These are phyloP conservation scores for Apophysomyces trapeziformis DNA, from an alignment of 371 early-diverging fungal genomes.

Conservation along the genomic window DNA sequence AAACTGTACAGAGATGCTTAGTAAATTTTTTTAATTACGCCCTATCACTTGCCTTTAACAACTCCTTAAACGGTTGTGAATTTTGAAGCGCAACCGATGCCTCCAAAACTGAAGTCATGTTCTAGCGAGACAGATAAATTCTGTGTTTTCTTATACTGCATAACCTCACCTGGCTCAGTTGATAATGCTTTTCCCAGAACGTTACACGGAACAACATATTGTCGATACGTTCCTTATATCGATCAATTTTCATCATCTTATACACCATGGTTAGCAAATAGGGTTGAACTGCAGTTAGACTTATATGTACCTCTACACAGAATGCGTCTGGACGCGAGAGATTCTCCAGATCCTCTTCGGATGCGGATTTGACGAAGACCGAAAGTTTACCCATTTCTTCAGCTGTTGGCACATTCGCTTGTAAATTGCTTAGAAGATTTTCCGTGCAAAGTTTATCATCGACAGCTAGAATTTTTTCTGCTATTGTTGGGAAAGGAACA, in stretches of 20 bases:
- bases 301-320: conserved; percentile 74
- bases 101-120: conserved; percentile 52
- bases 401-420: conserved; percentile 68
- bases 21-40: not conserved
- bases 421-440: conserved; percentile 67
- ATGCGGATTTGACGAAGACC: conserved; percentile 63
- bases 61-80: conserved; percentile 53
- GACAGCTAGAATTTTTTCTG: conserved; percentile 63
- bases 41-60: conserved; percentile 45
- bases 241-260: conserved; percentile 80
- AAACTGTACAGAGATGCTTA: conserved; percentile 53
- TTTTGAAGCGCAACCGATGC: conserved; percentile 62
- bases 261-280: not conserved
- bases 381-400: conserved; percentile 81
- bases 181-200: conserved; percentile 75
- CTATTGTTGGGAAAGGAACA: conserved; percentile 63
- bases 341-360: conserved; percentile 64
- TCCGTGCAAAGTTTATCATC: conserved; percentile 75
- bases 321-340: conserved; percentile 85
- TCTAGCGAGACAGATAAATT: conserved; percentile 29
- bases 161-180: conserved; percentile 63
- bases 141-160: not conserved
- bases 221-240: conserved; percentile 80
- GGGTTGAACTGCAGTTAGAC: not conserved
- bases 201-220: conserved; percentile 76